phyloP scores from a whole-genome alignment of 139 green algal species.

The Desmodesmus armatus region DNA sequence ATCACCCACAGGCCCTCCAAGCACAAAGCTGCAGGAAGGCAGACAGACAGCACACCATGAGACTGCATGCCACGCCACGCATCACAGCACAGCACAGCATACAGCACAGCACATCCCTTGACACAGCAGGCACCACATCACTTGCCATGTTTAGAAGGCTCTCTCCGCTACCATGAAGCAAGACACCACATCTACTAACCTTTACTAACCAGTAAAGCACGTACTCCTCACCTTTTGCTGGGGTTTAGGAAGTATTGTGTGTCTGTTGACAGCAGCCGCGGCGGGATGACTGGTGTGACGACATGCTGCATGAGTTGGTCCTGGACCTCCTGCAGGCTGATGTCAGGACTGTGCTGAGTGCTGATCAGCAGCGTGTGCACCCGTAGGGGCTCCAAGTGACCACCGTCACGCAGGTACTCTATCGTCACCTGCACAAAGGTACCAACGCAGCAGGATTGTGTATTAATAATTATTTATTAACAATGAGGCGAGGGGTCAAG shows the following conservation, averaged over 20 bases:
- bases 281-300: constrained; percentile 97
- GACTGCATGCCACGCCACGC: too few species aligned
- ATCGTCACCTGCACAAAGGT: constrained; percentile 89
- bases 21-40: constrained; percentile 90
- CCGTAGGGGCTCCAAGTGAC: constrained; percentile 90
- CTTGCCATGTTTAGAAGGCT: too few species aligned
- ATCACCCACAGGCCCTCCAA: constrained; percentile 97
- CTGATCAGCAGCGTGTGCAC: constrained; percentile 99
- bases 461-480: not conserved
- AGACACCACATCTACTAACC: too few species aligned
- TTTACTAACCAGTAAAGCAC: too few species aligned
- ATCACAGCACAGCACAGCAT: too few species aligned
- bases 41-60: not conserved
- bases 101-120: too few species aligned
- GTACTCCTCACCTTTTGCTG: constrained; percentile 26
- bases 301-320: constrained; percentile 94
- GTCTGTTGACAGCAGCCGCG: constrained; percentile 97
- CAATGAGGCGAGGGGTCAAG: too few species aligned
- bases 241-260: constrained; percentile 99
- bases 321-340: constrained; percentile 96
- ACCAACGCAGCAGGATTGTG: not conserved
- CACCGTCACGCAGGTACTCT: constrained; percentile 96
- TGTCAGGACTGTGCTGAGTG: constrained; percentile 91
- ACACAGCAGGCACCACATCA: too few species aligned
- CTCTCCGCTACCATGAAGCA: too few species aligned